Evolutionary conservation across 148 eudicot species (phyloP).

Genomic region (Beta vulgaris): DNA sequence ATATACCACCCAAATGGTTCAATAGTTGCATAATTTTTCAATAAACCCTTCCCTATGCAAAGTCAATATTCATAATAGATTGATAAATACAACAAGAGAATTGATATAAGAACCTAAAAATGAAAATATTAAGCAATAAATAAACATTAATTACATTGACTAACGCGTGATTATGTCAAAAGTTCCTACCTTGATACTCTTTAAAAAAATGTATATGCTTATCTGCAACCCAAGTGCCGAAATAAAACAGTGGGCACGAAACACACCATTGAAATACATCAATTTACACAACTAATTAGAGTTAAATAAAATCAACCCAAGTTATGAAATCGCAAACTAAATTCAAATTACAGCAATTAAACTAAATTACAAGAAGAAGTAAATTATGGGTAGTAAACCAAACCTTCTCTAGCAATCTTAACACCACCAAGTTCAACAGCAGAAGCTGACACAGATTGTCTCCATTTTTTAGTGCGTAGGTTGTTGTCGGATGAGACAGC

Average conservation of each 20-base stretch:
- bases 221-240: too few relatives aligned
- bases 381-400: not conserved
- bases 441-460: slow-evolving; percentile 46
- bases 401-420: slow-evolving; percentile 66
- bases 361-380: not conserved
- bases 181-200: too few relatives aligned
- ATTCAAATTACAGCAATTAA: slow-evolving; percentile 1
- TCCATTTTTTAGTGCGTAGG: slow-evolving; percentile 36
- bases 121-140: too few relatives aligned
- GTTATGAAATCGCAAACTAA: not conserved
- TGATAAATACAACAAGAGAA: too few relatives aligned
- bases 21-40: too few relatives aligned
- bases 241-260: too few relatives aligned
- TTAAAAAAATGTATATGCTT: too few relatives aligned
- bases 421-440: slow-evolving; percentile 68
- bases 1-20: not conserved
- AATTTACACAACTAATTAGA: not conserved
- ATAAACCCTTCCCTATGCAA: not conserved
- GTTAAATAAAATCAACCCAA: not conserved
- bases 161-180: too few relatives aligned
- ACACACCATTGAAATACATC: too few relatives aligned
- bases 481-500: slow-evolving; percentile 22
- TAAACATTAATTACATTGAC: too few relatives aligned
- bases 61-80: too few relatives aligned
- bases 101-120: too few relatives aligned